phyloP scores from a whole-genome alignment of 495 filamentous ascomycete species.

The Acidomyces sp. region DNA sequence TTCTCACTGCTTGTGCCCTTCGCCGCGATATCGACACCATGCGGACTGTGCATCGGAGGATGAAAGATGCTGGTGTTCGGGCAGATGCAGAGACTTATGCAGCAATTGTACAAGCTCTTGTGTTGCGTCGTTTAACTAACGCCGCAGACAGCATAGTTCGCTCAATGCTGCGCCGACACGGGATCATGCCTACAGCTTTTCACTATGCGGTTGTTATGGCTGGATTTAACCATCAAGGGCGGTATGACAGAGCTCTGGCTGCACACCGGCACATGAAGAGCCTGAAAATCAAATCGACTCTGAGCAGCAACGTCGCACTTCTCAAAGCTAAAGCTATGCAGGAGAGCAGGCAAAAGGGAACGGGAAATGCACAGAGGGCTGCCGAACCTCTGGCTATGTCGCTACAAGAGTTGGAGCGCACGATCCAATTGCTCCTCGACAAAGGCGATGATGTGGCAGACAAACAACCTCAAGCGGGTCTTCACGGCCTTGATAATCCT shows the following conservation, averaged over 20 bases:
- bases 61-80: constrained; percentile 44
- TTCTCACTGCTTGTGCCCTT: constrained; percentile 55
- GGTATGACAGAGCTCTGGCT: constrained; percentile 39
- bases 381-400: too few relatives aligned
- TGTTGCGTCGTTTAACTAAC: constrained; percentile 44
- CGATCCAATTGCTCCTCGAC: constrained; percentile 18
- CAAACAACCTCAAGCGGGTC: constrained; percentile 22
- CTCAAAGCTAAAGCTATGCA: constrained; percentile 32
- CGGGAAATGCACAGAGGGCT: too few relatives aligned
- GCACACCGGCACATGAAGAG: constrained; percentile 41
- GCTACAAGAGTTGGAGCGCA: too few relatives aligned
- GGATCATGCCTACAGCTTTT: constrained; percentile 46
- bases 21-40: constrained; percentile 48
- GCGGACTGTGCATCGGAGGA: constrained; percentile 46
- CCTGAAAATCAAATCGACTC: constrained; percentile 33
- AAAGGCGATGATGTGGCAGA: constrained; percentile 24
- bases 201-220: constrained; percentile 70
- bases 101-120: constrained; percentile 58
- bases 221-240: constrained; percentile 42
- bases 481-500: not conserved
- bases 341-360: constrained; percentile 24
- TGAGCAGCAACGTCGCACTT: constrained; percentile 35
- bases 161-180: constrained; percentile 42
- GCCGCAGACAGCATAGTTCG: constrained; percentile 54
- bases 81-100: constrained; percentile 60